phyloP scores from a whole-genome alignment of 768 basidiomycete species.

The Sporobolomyces roseus region DNA sequence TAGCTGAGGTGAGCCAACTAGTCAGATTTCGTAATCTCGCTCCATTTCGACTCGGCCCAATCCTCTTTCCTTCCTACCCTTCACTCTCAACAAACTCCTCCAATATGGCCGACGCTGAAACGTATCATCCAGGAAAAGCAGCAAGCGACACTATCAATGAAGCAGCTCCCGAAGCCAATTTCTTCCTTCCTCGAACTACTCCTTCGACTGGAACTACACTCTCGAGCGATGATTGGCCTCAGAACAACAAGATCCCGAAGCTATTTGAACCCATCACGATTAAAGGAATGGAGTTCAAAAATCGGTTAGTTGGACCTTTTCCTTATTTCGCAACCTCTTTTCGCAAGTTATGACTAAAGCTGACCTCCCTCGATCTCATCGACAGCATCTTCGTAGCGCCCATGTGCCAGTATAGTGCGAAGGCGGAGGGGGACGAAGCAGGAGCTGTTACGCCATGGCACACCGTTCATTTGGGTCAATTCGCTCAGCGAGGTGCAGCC shows the following conservation, averaged over 20 bases:
- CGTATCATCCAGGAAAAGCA: not conserved
- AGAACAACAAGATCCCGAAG: conserved; percentile 57
- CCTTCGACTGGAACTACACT: conserved; percentile 25
- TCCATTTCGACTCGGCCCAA: not conserved
- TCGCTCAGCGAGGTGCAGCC: conserved; percentile 68
- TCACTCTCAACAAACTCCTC: not conserved
- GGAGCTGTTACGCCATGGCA: conserved; percentile 74
- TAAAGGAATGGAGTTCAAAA: conserved; percentile 62
- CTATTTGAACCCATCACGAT: conserved; percentile 68
- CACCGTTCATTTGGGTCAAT: conserved; percentile 64
- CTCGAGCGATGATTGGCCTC: conserved; percentile 21
- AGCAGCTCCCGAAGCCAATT: conserved; percentile 1
- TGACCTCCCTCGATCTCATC: no score
- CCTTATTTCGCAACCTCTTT: no score
- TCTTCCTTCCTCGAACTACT: conserved; percentile 13
- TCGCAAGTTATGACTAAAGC: no score
- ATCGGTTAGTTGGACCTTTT: no score
- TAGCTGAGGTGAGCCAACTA: no score
- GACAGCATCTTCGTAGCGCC: conserved; percentile 60
- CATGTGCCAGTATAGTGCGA: conserved; percentile 79
- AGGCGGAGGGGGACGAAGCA: conserved; percentile 55
- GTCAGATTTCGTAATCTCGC: not conserved
- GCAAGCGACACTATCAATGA: not conserved
- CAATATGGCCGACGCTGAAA: conserved; percentile 8
- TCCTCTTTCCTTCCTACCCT: not conserved